These are phyloP conservation scores for Cylindrotheca closterium DNA, from an alignment of 108 stramenopile genomes.

Conservation along the genomic window DNA sequence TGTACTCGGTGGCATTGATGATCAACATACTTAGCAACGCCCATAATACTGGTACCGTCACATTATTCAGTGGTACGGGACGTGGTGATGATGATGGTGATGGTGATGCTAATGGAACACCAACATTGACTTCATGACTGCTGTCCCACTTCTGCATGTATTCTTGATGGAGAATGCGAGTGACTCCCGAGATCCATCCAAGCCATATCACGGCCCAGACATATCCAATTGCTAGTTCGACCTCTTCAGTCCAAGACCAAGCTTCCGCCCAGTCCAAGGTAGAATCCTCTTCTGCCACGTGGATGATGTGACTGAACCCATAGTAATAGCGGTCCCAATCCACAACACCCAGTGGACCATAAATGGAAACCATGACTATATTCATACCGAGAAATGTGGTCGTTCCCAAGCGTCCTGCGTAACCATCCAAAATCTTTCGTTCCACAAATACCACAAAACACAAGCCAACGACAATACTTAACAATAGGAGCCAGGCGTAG, in stretches of 20 bases:
- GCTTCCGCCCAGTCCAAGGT: constrained; percentile 9
- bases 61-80: constrained; percentile 46
- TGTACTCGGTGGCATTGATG: constrained; percentile 32
- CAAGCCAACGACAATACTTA: constrained; percentile 21
- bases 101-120: constrained; percentile 1
- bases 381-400: constrained; percentile 57
- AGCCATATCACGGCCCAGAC: constrained; percentile 32
- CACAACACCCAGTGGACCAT: constrained; percentile 39
- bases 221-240: constrained; percentile 41
- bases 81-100: not conserved
- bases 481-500: constrained; percentile 39
- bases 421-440: constrained; percentile 39
- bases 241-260: constrained; percentile 44
- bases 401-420: constrained; percentile 41
- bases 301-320: constrained; percentile 33
- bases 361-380: constrained; percentile 28
- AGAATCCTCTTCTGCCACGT: constrained; percentile 40
- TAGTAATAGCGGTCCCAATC: constrained; percentile 52
- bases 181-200: constrained; percentile 33
- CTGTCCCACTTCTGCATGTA: constrained; percentile 20
- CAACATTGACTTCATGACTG: constrained; percentile 2
- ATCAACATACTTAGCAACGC: constrained; percentile 39
- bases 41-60: constrained; percentile 34
- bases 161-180: constrained; percentile 32
- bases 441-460: constrained; percentile 24